Base-by-base conservation (phyloP, 106 monocot species). In the Agapanthus africanus region DNA sequence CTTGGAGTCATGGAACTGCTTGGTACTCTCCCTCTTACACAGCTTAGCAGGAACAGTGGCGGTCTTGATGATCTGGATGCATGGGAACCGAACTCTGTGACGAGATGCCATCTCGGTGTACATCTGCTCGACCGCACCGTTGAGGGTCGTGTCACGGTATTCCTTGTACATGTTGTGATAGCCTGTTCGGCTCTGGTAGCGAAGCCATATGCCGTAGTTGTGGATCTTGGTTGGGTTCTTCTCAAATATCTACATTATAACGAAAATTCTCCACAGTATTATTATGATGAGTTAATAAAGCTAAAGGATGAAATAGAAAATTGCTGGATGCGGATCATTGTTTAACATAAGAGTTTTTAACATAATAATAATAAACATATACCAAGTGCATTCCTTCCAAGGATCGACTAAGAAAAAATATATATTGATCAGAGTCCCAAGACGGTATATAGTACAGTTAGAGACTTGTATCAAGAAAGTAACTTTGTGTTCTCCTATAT, bases 101-200 rank as follows among this genome's bases (percentile, higher is more conserved):
- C 91, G 84, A 28, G 91, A 91, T 13, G 91, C 91, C 91, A 91
- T 91, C 71, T 91, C 91, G 7, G 76, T 87, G 81, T 91, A 91
- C 91, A 91, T 91, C 39, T 87, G 87, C 75, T 91, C 87, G 4
- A 91, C 91, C 2, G 80, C 81, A 13, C 91, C 91, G 27, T 91
- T 91, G 59, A 91, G 62, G 0, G 91, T 91, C 10, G 91, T 91
- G 65, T 91, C 91, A 40, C 91, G 76, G 80, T 77, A 91, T 66
- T 91, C 91, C 76, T 91, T 87, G 84, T 91, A 91, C 91, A 91
- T 91, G 80, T 91, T 91, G 78, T 87, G 91, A 59, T 91, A 91
- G 9, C 91, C 91, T 0, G 91, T 91, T 63, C 91, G 71, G 63
- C 91, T 91, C 77, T 91, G 91, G 65, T 91, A 91, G 36, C 91